Percentiles rank a stretch among this genome's conserved stretches.
These are phyloP conservation scores for Beauveria sp. DNA, from an alignment of 2,329 filamentous ascomycete species.

Conservation along the genomic window DNA sequence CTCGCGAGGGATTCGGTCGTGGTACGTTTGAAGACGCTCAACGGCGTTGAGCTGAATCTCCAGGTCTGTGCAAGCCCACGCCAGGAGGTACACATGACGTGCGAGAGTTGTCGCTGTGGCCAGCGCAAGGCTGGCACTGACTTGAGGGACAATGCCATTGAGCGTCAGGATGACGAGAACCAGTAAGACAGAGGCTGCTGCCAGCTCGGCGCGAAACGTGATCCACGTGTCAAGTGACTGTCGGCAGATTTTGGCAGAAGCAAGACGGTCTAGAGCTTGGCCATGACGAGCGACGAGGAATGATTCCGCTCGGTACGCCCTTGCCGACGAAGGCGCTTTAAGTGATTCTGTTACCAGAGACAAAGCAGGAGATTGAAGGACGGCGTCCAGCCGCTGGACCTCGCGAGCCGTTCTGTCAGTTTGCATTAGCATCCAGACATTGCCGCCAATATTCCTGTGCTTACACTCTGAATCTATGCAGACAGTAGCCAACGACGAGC, in stretches of 20 bases:
- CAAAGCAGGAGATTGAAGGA: constrained; percentile 1
- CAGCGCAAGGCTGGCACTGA: constrained; percentile 7
- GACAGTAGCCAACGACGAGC: neutral
- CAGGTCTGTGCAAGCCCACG: neutral
- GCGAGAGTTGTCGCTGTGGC: constrained; percentile 5
- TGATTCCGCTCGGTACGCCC: neutral
- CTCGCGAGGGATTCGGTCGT: constrained; percentile 2
- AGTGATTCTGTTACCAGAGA: constrained; percentile 1
- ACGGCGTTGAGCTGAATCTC: constrained; percentile 8
- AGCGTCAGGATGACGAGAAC: constrained; percentile 1
- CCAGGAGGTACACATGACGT: neutral
- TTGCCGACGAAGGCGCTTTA: neutral
- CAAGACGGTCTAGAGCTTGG: neutral
- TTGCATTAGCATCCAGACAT: neutral
- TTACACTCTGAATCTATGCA: constrained; percentile 1
- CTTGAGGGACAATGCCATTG: neutral
- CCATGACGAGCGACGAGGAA: constrained; percentile 4
- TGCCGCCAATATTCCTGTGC: neutral
- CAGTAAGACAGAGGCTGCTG: neutral
- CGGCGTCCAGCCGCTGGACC: neutral
- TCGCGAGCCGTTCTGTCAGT: neutral
- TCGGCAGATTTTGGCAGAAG: neutral
- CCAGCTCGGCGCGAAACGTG: constrained; percentile 1
- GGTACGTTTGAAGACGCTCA: constrained; percentile 3
- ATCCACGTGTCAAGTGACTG: constrained; percentile 7